Conservation (phyloP, 306 rosid genomes). For the Prunus davidiana region DNA sequence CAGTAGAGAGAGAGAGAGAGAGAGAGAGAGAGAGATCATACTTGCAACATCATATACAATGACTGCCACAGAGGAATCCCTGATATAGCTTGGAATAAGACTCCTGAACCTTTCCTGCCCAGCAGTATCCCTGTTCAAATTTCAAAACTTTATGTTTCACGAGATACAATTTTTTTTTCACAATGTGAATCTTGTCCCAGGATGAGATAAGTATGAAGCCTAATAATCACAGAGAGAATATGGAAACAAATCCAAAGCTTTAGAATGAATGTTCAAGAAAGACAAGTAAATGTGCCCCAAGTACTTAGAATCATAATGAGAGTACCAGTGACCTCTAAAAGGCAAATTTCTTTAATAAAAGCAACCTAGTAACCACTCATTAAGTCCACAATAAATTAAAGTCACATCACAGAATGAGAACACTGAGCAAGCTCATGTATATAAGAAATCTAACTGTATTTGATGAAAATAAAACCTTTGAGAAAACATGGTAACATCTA, state of each 20-base stretch:
- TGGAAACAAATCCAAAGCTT: neutral
- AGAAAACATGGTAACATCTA: neutral
- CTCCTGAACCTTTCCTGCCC: slow-evolving; percentile 69
- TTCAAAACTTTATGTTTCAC: neutral
- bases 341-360: neutral
- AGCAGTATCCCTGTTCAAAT: slow-evolving; percentile 49
- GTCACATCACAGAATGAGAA: neutral
- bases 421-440: neutral
- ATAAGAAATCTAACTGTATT: neutral
- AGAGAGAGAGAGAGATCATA: slow-evolving; percentile 21
- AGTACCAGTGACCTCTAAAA: neutral
- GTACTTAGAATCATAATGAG: neutral
- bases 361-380: neutral
- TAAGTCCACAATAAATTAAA: neutral
- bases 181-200: neutral
- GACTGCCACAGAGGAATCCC: slow-evolving; percentile 62
- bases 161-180: neutral
- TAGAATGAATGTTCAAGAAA: neutral
- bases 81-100: slow-evolving; percentile 58
- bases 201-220: neutral
- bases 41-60: slow-evolving; percentile 57
- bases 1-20: neutral
- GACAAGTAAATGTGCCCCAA: neutral
- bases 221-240: neutral
- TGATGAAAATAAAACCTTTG: neutral